These are phyloP conservation scores for Oryza brachyantha DNA, from an alignment of 176 grass and related monocot genomes.

Conservation along the genomic window DNA sequence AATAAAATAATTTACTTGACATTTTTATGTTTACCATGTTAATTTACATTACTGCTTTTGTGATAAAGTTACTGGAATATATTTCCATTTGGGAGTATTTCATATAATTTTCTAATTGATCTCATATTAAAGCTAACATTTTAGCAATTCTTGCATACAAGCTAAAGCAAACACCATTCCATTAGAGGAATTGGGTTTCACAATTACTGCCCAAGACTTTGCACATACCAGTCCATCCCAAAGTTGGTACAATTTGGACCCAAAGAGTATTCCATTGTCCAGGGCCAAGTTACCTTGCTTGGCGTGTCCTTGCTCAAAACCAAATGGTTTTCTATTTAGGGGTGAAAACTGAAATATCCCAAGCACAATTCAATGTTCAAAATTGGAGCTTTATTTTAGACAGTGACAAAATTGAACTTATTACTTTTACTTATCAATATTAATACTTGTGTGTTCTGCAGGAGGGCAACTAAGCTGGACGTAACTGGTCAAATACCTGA, in stretches of 20 bases:
- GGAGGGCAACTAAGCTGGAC: constrained; percentile 37
- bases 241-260: too few species aligned
- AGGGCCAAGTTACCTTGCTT: background rate
- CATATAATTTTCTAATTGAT: too few species aligned
- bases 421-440: background rate
- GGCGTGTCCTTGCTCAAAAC: background rate
- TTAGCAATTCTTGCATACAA: too few species aligned
- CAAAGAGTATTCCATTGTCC: too few species aligned
- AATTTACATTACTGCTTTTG: too few species aligned
- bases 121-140: too few species aligned
- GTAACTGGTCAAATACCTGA: constrained; percentile 51
- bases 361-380: background rate
- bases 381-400: background rate
- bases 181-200: background rate
- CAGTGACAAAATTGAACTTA: background rate
- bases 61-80: too few species aligned
- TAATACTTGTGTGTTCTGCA: constrained; percentile 15
- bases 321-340: background rate
- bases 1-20: too few species aligned
- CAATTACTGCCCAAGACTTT: background rate
- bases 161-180: background rate
- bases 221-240: too few species aligned
- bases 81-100: too few species aligned
- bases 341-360: background rate
- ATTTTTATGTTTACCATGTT: too few species aligned